A percentile compares a stretch with the other conserved stretches of the same genome.
Conservation (phyloP, 805 yeast species). For the Candida maltosa region DNA sequence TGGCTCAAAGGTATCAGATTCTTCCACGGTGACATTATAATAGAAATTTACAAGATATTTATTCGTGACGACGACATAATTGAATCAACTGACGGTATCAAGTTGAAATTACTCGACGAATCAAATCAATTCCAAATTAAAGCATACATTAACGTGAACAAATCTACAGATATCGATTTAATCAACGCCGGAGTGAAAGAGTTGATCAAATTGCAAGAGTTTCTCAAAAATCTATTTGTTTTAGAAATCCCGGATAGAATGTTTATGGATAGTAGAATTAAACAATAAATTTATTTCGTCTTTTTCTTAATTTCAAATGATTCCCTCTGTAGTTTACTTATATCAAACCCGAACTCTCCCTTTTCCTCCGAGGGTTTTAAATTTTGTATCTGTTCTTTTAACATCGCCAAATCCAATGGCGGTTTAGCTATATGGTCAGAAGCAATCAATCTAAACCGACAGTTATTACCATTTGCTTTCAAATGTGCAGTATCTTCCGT, state of each 20-base stretch:
- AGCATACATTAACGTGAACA: slow-evolving; percentile 67
- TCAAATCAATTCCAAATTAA: slow-evolving; percentile 60
- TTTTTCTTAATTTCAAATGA: not conserved
- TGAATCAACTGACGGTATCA: slow-evolving; percentile 16
- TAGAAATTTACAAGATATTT: slow-evolving; percentile 53
- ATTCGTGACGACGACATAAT: slow-evolving; percentile 28
- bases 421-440: slow-evolving; percentile 25
- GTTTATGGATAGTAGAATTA: slow-evolving; percentile 73
- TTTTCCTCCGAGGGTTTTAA: slow-evolving; percentile 13
- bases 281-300: not conserved
- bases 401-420: slow-evolving; percentile 19
- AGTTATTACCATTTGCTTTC: slow-evolving; percentile 12
- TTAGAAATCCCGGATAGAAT: slow-evolving; percentile 75
- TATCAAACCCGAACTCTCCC: slow-evolving; percentile 20
- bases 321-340: not conserved
- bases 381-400: slow-evolving; percentile 13
- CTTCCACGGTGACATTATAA: slow-evolving; percentile 56
- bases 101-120: slow-evolving; percentile 42
- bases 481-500: slow-evolving; percentile 9
- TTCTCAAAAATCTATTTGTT: slow-evolving; percentile 63
- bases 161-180: slow-evolving; percentile 71
- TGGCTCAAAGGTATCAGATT: slow-evolving; percentile 61
- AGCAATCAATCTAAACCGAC: slow-evolving; percentile 30
- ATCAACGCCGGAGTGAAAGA: slow-evolving; percentile 64
- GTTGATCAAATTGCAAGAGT: slow-evolving; percentile 59